Evolutionary conservation across 768 basidiomycete genomes (phyloP), one percentile per base, ranked within the genome.

Genomic region (Termitomyces sp.): DNA sequence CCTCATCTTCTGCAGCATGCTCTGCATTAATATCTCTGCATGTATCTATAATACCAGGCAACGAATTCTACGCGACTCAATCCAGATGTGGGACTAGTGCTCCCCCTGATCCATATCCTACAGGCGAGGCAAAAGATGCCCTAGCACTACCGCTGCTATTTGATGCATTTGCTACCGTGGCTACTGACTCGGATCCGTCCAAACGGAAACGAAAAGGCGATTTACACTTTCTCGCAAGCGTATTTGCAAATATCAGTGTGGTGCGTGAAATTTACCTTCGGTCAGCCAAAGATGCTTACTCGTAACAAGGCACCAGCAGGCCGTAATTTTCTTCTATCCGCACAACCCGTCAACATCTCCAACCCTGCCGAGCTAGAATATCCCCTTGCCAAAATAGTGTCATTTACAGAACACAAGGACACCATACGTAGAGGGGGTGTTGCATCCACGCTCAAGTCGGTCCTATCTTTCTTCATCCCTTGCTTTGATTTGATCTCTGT

Each of bases 361-460:
- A 76, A 74, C 54, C 63, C 75, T 1, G 71, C 77, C 32, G 71
- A 75, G 6, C 66, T 86, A 16, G 92, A 94, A 66, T 95, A 89
- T 62, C 90, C 95, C 0, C 78, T 98, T 1, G 79, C 85, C 14
- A 95, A 91, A 67, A 75, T 98, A 23, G 79, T 92, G 4, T 71
- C 84, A 1, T 98, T 96, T 69, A 97, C 93, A 5, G 95, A 97
- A 70, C 95, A 98, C 69, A 79, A 80, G 51, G 90, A 96, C 60
- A 81, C 77, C 1, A 94, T 98, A 50, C 83, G 96, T 21, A 78
- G 96, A 57, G 89, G 93, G 9, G 95, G 96, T 29, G 89, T 93
- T 14, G 82, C 87, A 3, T 89, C 92, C 5, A 86, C 86, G 10
- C 85, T 98, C 66, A 98, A 98, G 94, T 93, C 64, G 40, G 78